Conservation (phyloP, 768 basidiomycete genomes). For the Mycena floridula region DNA sequence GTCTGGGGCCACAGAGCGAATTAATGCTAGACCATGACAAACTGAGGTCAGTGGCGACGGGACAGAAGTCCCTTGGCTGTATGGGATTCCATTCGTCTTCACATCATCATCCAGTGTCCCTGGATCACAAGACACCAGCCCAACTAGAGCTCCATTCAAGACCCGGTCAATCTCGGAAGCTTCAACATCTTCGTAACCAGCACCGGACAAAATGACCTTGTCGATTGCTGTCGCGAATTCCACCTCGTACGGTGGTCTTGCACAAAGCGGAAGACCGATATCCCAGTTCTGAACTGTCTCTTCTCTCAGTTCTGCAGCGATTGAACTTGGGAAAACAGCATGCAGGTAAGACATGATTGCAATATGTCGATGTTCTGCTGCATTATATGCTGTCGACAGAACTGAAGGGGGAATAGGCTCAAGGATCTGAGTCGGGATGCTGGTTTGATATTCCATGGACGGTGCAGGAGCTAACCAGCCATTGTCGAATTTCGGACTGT, state of each 20-base stretch:
- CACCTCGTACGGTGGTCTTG: conserved; percentile 68
- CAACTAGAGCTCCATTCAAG: conserved; percentile 78
- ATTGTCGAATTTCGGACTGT: conserved; percentile 19
- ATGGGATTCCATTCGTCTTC: conserved; percentile 33
- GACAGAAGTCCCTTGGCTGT: conserved; percentile 45
- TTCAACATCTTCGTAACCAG: conserved; percentile 76
- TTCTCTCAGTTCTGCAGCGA: conserved; percentile 22
- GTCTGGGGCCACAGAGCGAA: conserved; percentile 47
- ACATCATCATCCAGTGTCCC: conserved; percentile 28
- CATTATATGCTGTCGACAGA: conserved; percentile 36
- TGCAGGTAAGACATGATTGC: conserved; percentile 78
- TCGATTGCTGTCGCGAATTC: conserved; percentile 52
- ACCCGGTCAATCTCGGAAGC: conserved; percentile 62
- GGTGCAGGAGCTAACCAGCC: conserved; percentile 2
- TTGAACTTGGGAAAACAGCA: conserved; percentile 27
- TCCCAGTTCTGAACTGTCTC: conserved; percentile 53
- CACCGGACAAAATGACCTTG: conserved; percentile 59
- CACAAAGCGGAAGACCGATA: conserved; percentile 60
- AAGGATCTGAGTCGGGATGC: conserved; percentile 32
- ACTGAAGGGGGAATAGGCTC: conserved; percentile 37
- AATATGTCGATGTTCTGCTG: conserved; percentile 69
- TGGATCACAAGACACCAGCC: conserved; percentile 51
- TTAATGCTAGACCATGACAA: conserved; percentile 72
- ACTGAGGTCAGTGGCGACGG: conserved; percentile 57
- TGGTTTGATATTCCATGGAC: neutral